phyloP scores from a whole-genome alignment of 2,329 filamentous ascomycete genomes.

The Zymoseptoria crescenta region DNA sequence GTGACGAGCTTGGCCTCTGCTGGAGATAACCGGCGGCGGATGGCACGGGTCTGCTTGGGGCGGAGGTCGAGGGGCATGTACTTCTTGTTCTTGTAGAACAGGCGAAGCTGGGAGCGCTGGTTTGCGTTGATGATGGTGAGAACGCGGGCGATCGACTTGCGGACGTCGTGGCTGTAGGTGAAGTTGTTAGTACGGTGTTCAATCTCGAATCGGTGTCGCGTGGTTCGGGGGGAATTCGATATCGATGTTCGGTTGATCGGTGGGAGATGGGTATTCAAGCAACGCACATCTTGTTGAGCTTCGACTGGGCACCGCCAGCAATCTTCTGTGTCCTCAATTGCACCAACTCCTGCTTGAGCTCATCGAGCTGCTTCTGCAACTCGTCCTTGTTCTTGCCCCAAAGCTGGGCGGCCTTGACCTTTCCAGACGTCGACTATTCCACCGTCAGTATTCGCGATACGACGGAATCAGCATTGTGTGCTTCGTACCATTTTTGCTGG shows the following conservation, averaged over 20 bases:
- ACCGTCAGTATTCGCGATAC: conserved; percentile 11
- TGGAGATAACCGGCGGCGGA: conserved; percentile 88
- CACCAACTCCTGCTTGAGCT: conserved; percentile 93
- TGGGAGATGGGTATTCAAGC: not conserved
- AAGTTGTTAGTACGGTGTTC: conserved; percentile 9
- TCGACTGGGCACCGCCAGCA: conserved; percentile 79
- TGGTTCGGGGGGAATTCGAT: not conserved
- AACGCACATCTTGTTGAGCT: conserved; percentile 93
- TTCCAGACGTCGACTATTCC: conserved; percentile 49
- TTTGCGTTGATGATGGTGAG: conserved; percentile 99
- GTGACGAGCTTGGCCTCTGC: conserved; percentile 78
- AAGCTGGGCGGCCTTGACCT: conserved; percentile 93
- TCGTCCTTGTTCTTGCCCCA: conserved; percentile 99
- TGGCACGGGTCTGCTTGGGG: conserved; percentile 95
- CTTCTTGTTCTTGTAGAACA: conserved; percentile 99
- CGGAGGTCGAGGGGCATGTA: conserved; percentile 97
- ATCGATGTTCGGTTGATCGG: not conserved
- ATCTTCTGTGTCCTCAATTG: conserved; percentile 98
- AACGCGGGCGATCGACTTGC: conserved; percentile 98
- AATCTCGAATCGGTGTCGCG: not conserved
- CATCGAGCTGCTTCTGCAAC: conserved; percentile 85
- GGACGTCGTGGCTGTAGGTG: conserved; percentile 77
- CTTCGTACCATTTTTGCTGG: conserved; percentile 24
- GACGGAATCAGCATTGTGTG: not conserved
- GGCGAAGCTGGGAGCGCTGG: conserved; percentile 92